These are phyloP conservation scores for Saturnispora sekii DNA, from an alignment of 805 yeast species.

Conservation along the genomic window DNA sequence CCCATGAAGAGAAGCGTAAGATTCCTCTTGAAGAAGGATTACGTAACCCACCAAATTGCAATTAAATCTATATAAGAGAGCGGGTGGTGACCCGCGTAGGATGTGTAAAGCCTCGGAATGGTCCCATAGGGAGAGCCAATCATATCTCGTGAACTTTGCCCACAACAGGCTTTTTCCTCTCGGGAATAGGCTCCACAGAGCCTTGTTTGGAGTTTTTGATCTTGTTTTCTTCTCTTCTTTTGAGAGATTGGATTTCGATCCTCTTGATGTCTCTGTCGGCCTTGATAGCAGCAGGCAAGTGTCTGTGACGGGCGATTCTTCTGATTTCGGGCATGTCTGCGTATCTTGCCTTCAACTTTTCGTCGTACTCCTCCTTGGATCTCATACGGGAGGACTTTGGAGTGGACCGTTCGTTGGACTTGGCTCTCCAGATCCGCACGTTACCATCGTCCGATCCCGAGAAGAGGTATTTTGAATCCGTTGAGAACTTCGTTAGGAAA, in stretches of 20 bases:
- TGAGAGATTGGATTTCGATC: constrained; percentile 60
- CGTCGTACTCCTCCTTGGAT: constrained; percentile 80
- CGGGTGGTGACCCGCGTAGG: no score
- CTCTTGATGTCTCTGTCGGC: constrained; percentile 82
- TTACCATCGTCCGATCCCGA: constrained; percentile 97
- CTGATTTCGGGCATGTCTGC: constrained; percentile 94
- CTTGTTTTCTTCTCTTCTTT: constrained; percentile 74
- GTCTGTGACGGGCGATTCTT: constrained; percentile 86
- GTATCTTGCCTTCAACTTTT: constrained; percentile 82
- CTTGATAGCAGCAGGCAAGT: constrained; percentile 78
- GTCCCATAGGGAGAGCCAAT: neutral
- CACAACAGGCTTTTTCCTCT: constrained; percentile 79
- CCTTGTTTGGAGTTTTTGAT: constrained; percentile 68
- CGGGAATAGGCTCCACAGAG: constrained; percentile 48
- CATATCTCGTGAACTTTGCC: constrained; percentile 59
- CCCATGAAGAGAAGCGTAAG: constrained; percentile 1
- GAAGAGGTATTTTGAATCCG: constrained; percentile 80
- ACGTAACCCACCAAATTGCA: neutral
- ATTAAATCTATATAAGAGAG: no score
- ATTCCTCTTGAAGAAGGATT: neutral
- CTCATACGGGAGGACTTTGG: constrained; percentile 75
- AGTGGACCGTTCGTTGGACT: constrained; percentile 74
- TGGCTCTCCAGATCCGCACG: constrained; percentile 85
- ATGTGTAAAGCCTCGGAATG: no score
- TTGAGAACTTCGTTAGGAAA: constrained; percentile 71